These are phyloP conservation scores for Apium graveolens DNA, from an alignment of 129 eudicot species.

Conservation along the genomic window DNA sequence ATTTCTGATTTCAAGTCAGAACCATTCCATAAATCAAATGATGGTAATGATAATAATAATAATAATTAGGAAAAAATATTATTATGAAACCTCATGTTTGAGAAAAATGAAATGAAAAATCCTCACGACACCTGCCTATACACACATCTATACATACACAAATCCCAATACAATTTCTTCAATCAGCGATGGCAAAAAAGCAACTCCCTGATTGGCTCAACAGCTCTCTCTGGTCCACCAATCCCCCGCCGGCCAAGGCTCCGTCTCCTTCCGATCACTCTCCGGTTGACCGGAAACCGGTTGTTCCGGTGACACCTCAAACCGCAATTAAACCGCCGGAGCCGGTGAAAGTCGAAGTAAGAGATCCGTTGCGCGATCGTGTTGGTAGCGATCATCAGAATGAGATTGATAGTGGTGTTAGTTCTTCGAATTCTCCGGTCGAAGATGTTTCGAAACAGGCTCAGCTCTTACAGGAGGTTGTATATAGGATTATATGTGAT, in stretches of 20 bases:
- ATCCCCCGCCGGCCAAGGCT: conserved; percentile 28
- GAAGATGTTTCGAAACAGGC: conserved; percentile 70
- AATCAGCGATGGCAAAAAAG: conserved; percentile 47
- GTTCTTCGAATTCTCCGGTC: conserved; percentile 26
- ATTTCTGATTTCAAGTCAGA: too few relatives aligned
- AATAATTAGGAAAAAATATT: too few relatives aligned
- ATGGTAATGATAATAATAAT: too few relatives aligned
- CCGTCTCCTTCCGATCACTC: conserved; percentile 18
- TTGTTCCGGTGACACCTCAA: conserved; percentile 30
- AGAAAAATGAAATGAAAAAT: neutral
- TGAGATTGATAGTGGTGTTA: conserved; percentile 16
- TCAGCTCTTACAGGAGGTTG: conserved; percentile 76
- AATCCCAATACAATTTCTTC: neutral
- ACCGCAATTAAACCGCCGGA: conserved; percentile 25
- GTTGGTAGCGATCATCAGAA: neutral
- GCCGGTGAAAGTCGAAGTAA: conserved; percentile 35
- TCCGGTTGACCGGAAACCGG: conserved; percentile 18
- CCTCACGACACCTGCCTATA: neutral
- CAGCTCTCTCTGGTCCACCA: conserved; percentile 79
- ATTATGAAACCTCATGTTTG: too few relatives aligned
- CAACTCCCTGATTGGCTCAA: conserved; percentile 95
- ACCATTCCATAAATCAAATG: too few relatives aligned
- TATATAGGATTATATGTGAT: too few relatives aligned
- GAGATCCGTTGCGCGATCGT: conserved; percentile 47
- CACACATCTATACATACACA: neutral